Evolutionary conservation across 306 rosid species (phyloP), one percentile per base, ranked within the genome.

Genomic region (Luffa aegyptiaca): DNA sequence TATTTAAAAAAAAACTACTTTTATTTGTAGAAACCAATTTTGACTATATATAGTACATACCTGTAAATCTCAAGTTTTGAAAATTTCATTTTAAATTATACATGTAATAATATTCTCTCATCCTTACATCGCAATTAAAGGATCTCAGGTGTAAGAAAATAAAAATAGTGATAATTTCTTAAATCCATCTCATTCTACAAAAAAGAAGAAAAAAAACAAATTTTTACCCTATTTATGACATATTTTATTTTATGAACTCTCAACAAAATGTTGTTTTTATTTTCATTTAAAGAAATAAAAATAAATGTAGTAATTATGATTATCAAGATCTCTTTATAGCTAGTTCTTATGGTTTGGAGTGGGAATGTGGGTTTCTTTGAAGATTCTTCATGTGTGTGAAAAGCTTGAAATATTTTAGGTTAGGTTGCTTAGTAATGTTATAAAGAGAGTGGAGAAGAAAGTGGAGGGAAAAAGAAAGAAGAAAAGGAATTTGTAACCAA

Each of bases 331-430:
- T 31, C 26, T 18, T 6, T 65, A 13, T 37, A 65, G 48, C 0
- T 37, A 6, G 45, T 64, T 62, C 9, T 62, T 62, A 0, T 9
- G 11, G 6, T 65, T 39, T 66, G 74, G 74, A 39, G 74, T 66
- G 74, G 51, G 51, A 66, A 66, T 66, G 9, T 41, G 74, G 73
- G 74, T 66, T 66, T 66, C 51, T 33, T 41, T 18, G 52, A 68
- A 68, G 51, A 39, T 68, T 68, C 52, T 41, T 68, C 51, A 39
- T 68, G 74, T 41, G 74, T 68, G 74, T 68, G 74, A 68, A 68
- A 68, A 68, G 74, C 33, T 68, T 68, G 51, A 68, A 68, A 68
- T 68, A 41, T 68, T 37, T 37, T 39, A 68, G 46, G 33, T 45
- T 39, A 39, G 74, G 35, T 68, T 68, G 74, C 74, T 68, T 68